phyloP scores from a whole-genome alignment of 345 rosid species.

The Microcos paniculata region DNA sequence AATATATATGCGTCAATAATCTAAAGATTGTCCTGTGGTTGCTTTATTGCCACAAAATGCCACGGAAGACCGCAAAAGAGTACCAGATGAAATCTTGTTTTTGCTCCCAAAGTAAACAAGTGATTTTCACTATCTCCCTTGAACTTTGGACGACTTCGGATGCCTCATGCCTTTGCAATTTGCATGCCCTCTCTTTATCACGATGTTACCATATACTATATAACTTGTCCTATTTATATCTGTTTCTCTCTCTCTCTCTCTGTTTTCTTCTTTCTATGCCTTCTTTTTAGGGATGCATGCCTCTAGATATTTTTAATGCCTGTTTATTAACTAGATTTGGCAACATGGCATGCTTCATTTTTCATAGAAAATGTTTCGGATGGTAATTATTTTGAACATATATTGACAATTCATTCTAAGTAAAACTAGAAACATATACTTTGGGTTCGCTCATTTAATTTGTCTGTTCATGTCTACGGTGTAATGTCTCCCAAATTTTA shows the following conservation, averaged over 20 bases:
- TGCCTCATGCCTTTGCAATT: not conserved
- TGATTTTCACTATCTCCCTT: not conserved
- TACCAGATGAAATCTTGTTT: constrained; percentile 2
- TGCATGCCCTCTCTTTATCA: not conserved
- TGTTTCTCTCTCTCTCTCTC: not conserved
- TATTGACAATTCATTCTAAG: too few relatives aligned
- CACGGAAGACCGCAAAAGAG: constrained; percentile 13
- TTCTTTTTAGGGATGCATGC: not conserved
- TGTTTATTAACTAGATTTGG: too few relatives aligned
- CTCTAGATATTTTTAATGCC: not conserved
- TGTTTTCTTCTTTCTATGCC: constrained; percentile 2
- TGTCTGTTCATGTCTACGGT: not conserved
- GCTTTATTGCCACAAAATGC: constrained; percentile 32
- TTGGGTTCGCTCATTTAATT: too few relatives aligned
- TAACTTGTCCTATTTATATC: not conserved
- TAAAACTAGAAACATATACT: too few relatives aligned
- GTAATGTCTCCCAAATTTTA: not conserved
- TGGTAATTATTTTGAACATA: too few relatives aligned
- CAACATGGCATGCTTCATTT: not conserved
- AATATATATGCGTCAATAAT: constrained; percentile 3
- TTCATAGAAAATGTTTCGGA: not conserved
- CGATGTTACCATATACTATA: not conserved
- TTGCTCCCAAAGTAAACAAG: not conserved
- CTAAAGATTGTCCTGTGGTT: constrained; percentile 26
- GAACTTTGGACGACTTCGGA: not conserved